Evolutionary conservation across 2,329 filamentous ascomycete species (phyloP), one percentile per base, ranked within the genome.

Genomic region (Ascochyta clinopodiicola): DNA sequence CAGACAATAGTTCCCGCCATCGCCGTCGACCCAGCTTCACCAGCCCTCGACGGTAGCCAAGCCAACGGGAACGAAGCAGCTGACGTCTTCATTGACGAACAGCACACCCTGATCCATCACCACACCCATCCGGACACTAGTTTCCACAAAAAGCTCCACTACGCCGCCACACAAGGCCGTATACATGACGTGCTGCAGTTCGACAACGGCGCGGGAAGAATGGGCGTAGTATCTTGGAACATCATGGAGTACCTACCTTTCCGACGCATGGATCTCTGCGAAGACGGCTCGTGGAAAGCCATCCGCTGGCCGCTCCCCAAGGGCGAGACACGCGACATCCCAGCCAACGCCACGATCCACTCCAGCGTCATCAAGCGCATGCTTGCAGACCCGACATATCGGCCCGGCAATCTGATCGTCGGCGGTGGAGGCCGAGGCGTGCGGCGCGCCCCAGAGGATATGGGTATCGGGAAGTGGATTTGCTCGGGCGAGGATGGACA

Each of bases 181-280:
- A 83, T 92, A 37, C 90, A 94, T 69, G 90, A 93, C 71, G 90
- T 88, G 3, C 81, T 93, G 0, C 77, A 82, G 44, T 91, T 86
- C 64, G 80, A 81, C 12, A 82, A 84, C 12, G 89, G 89, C 0
- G 78, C 89, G 4, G 72, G 80, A 0, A 57, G 61, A 22, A 51
- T 78, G 4, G 84, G 86, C 0, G 88, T 91, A 0, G 63, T 88
- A 0, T 82, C 81, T 2, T 94, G 90, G 90, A 89, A 86, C 40
- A 58, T 91, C 21, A 91, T 94, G 90, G 91, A 94, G 68, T 92
- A 89, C 70, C 78, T 94, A 22, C 91, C 91, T 0, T 93, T 94
- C 76, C 83, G 89, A 1, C 82, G 91, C 22, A 93, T 95, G 88
- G 91, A 94, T 63, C 77, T 94, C 7, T 86, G 86, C 58, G 56